Conservation (phyloP, 208 protist genomes). For the Leishmania gerbilli region DNA sequence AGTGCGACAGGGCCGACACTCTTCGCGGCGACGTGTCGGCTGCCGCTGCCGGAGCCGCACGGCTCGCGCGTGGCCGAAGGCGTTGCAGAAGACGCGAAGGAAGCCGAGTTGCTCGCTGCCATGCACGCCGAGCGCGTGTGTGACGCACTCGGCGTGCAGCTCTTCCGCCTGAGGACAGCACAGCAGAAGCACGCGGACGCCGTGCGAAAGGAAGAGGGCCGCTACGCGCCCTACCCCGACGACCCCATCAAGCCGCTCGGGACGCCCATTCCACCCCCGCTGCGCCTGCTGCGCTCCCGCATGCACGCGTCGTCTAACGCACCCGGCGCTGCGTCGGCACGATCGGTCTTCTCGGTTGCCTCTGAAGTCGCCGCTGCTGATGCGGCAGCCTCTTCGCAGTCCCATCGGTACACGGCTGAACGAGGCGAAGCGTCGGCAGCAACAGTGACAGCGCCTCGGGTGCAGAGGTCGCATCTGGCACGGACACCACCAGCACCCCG, state of each 20-base stretch:
- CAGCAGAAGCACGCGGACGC: constrained; percentile 77
- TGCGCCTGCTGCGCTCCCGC: constrained; percentile 53
- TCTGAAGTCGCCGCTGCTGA: too few relatives aligned
- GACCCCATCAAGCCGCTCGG: constrained; percentile 64
- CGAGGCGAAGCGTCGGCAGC: not conserved
- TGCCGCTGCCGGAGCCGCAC: constrained; percentile 69
- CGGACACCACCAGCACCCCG: not conserved
- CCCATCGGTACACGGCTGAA: not conserved
- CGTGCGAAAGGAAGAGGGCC: constrained; percentile 38
- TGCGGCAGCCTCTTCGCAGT: not conserved
- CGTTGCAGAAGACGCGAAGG: constrained; percentile 56
- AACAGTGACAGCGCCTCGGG: constrained; percentile 1
- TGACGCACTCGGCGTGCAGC: constrained; percentile 66
- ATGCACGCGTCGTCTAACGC: not conserved
- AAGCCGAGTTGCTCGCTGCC: constrained; percentile 76
- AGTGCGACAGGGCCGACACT: constrained; percentile 20
- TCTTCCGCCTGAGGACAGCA: constrained; percentile 66
- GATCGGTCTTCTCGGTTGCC: not conserved
- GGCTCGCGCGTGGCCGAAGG: constrained; percentile 68
- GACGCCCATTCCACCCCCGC: constrained; percentile 64
- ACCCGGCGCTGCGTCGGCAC: not conserved
- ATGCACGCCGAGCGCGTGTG: constrained; percentile 88
- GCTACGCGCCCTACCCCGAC: constrained; percentile 66
- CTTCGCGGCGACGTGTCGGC: constrained; percentile 43
- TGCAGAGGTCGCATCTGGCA: not conserved